Evolutionary conservation across 176 grass and related monocot species (phyloP), one percentile per base, ranked within the genome.

Genomic region (Ensete glaucum): DNA sequence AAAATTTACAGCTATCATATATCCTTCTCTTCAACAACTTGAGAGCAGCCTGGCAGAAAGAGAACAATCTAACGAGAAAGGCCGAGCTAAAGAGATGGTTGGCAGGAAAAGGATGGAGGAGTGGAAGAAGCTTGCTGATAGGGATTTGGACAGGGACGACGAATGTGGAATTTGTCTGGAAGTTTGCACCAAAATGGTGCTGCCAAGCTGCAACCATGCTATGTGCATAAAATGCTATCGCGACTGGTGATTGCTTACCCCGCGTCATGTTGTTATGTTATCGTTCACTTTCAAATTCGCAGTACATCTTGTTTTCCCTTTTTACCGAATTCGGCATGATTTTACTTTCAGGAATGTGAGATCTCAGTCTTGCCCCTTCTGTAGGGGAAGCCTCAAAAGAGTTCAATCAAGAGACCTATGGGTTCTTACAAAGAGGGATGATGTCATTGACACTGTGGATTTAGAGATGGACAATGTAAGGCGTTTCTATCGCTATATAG

Each of bases 111-210:
- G 84, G 52, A 82, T 88, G 23, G 90, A 88, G 0, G 83, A 87
- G 55, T 83, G 24, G 27, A 79, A 22, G 63, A 74, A 74, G 21
- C 76, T 89, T 17, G 91, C 86, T 20, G 94, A 93, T 53, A 87
- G 80, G 76, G 90, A 98, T 58, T 81, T 72, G 1, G 90, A 98
- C 72, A 87, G 88, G 77, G 95, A 98, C 63, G 90, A 94, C 24
- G 90, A 98, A 78, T 98, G 95, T 1, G 90, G 90, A 64, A 92
- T 92, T 72, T 92, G 90, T 82, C 78, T 92, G 87, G 90, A 92
- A 80, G 75, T 83, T 67, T 87, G 86, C 84, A 87, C 77, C 77
- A 92, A 92, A 84, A 83, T 92, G 77, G 90, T 92, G 64, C 51
- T 92, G 80, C 90, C 90, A 50, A 92, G 83, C 85, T 92, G 90